phyloP scores from a whole-genome alignment of 371 early-diverging fungal species.

The Quaeritorhiza haematococci region DNA sequence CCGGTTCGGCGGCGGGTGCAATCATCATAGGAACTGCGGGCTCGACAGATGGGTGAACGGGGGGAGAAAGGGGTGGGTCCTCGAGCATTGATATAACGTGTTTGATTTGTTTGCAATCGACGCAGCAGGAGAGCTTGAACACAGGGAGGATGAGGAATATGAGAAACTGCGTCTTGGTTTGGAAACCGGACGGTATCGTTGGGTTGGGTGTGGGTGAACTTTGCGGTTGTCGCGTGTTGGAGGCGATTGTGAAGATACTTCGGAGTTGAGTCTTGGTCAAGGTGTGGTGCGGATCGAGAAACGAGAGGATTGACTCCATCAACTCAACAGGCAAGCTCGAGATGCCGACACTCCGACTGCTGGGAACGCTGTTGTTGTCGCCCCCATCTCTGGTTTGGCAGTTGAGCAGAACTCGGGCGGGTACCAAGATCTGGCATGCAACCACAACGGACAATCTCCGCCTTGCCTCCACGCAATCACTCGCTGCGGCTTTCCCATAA shows the following conservation, averaged over 20 bases:
- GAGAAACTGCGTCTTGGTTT: too few relatives aligned
- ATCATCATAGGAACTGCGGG: too few relatives aligned
- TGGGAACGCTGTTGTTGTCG: background rate
- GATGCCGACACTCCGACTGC: conserved; percentile 6
- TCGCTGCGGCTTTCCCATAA: conserved; percentile 57
- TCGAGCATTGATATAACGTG: background rate
- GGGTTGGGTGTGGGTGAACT: too few relatives aligned
- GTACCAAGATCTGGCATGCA: conserved; percentile 17
- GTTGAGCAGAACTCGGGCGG: conserved; percentile 25
- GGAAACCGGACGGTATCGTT: too few relatives aligned
- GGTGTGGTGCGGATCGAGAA: conserved; percentile 16
- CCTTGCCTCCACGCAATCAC: conserved; percentile 26
- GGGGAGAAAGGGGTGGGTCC: too few relatives aligned
- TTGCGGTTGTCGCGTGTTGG: conserved; percentile 12
- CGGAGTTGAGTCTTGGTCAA: conserved; percentile 15
- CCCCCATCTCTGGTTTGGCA: background rate
- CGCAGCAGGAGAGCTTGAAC: too few relatives aligned
- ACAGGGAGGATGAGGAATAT: too few relatives aligned
- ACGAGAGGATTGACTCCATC: conserved; percentile 27
- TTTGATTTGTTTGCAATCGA: background rate
- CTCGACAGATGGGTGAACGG: too few relatives aligned
- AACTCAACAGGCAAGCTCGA: conserved; percentile 29
- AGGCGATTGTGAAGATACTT: conserved; percentile 8
- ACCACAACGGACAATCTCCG: conserved; percentile 16
- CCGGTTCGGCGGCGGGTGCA: too few relatives aligned